Evolutionary conservation across 176 grass and related monocot genomes (phyloP).

Genomic region (Oryza brachyantha): DNA sequence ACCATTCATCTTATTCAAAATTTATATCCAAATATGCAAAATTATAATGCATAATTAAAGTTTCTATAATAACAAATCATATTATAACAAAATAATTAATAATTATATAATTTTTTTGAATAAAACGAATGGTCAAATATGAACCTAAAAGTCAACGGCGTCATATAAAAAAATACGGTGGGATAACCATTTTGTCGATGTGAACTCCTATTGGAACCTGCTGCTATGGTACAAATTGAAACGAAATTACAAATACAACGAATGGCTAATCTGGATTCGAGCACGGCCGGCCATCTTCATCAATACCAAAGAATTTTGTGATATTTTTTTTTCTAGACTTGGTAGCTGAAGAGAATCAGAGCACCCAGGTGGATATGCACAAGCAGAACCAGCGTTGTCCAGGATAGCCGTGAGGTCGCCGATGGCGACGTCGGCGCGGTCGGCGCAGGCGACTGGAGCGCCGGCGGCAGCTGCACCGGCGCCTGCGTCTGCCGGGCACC

Average conservation of each 20-base stretch:
- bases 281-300: background rate
- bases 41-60: too few species aligned
- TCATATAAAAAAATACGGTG: too few species aligned
- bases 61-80: too few species aligned
- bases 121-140: too few species aligned
- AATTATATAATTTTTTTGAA: too few species aligned
- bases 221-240: background rate
- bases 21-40: too few species aligned
- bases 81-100: too few species aligned
- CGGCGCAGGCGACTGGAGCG: background rate
- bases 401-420: background rate
- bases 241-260: background rate
- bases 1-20: too few species aligned
- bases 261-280: background rate
- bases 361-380: background rate
- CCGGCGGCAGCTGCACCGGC: conserved; percentile 31
- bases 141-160: too few species aligned
- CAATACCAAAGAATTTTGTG: background rate
- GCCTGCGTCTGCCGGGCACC: conserved; percentile 31
- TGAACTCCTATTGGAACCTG: background rate
- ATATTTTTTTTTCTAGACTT: background rate
- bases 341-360: background rate
- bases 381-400: background rate
- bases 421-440: conserved; percentile 1
- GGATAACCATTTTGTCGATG: too few species aligned